Evolutionary conservation across 2,329 filamentous ascomycete genomes (phyloP).

Genomic region (Paracoccidioides brasiliensis): DNA sequence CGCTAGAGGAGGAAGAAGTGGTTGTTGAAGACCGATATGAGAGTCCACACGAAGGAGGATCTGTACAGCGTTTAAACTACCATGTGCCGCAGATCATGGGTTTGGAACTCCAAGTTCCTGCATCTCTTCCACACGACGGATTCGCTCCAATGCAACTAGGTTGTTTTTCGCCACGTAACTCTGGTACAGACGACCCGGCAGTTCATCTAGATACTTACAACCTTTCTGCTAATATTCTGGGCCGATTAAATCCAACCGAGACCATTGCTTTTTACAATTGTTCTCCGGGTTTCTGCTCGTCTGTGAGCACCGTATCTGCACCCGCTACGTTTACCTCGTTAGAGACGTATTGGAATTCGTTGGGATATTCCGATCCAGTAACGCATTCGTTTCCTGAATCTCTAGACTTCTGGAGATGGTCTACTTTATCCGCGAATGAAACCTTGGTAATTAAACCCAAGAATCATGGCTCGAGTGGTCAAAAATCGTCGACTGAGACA

Average conservation of each 20-base stretch:
- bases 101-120: neutral
- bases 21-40: neutral
- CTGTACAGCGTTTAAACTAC: neutral
- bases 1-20: neutral
- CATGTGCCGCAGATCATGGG: neutral
- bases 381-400: neutral
- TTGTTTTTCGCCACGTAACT: neutral
- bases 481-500: neutral
- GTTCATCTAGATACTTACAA: neutral
- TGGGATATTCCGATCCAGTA: neutral
- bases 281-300: neutral
- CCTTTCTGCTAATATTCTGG: neutral
- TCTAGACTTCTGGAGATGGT: neutral
- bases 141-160: neutral
- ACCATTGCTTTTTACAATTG: neutral
- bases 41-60: neutral
- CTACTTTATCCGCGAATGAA: neutral
- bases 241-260: neutral
- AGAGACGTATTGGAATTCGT: neutral
- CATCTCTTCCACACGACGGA: neutral
- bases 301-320: neutral
- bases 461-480: neutral
- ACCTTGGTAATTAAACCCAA: neutral
- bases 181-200: neutral
- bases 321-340: neutral